Evolutionary conservation across 2,329 filamentous ascomycete genomes (phyloP).

Genomic region (Stromatinia cepivora): DNA sequence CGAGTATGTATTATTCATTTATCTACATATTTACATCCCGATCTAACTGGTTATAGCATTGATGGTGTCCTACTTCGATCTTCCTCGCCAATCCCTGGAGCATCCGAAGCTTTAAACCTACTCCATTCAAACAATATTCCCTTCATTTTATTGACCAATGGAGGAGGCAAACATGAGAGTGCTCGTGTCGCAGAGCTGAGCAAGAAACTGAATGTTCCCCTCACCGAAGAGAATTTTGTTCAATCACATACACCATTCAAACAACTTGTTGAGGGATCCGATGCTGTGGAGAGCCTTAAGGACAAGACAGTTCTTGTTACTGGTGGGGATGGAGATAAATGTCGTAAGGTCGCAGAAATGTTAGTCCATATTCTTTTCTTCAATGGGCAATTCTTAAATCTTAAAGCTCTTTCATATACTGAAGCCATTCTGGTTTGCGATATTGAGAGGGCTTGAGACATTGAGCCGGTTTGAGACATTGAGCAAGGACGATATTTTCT

Average conservation of each 20-base stretch:
- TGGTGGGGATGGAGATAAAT: constrained; percentile 51
- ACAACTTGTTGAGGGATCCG: constrained; percentile 62
- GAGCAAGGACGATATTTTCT: neutral
- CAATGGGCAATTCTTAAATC: neutral
- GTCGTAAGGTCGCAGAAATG: constrained; percentile 63
- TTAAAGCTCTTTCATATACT: neutral
- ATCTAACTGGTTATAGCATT: constrained; percentile 48
- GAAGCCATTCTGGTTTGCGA: neutral
- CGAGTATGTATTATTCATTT: constrained; percentile 46
- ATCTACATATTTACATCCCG: neutral
- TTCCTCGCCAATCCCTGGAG: constrained; percentile 74
- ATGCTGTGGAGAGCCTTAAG: constrained; percentile 52
- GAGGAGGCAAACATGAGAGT: constrained; percentile 80
- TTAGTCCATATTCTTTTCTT: constrained; percentile 37
- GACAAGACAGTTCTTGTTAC: constrained; percentile 73
- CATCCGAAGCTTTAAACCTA: constrained; percentile 68
- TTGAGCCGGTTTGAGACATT: neutral
- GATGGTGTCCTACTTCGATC: constrained; percentile 93
- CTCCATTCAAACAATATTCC: constrained; percentile 76
- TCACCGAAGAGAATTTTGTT: constrained; percentile 72
- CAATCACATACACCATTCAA: constrained; percentile 91
- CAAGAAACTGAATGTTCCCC: constrained; percentile 60
- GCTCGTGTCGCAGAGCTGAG: constrained; percentile 71
- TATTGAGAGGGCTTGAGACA: neutral
- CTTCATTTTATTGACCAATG: constrained; percentile 95